Percentiles rank a stretch among this genome's conserved stretches.
These are phyloP conservation scores for Aphanomyces invadans DNA, from an alignment of 352 stramenopile genomes.

Conservation along the genomic window DNA sequence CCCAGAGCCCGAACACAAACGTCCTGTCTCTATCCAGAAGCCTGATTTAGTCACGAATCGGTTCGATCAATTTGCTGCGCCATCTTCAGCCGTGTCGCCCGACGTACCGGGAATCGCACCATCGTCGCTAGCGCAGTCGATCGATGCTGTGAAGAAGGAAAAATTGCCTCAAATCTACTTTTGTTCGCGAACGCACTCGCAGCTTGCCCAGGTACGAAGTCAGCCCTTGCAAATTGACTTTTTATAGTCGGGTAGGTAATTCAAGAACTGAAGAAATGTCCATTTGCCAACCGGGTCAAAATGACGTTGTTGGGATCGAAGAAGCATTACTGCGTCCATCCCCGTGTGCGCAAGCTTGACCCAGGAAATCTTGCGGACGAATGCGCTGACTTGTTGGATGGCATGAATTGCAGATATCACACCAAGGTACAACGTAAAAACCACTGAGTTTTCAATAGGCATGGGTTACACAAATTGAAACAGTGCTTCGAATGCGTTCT, in stretches of 20 bases:
- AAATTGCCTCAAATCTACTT: slow-evolving; percentile 71
- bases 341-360: slow-evolving; percentile 49
- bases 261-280: slow-evolving; percentile 25
- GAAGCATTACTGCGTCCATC: slow-evolving; percentile 71
- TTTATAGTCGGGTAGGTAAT: slow-evolving; percentile 9
- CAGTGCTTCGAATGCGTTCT: too few species aligned
- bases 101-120: background rate
- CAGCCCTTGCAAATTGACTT: too few species aligned
- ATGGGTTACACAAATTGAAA: too few species aligned
- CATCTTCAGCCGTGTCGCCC: background rate
- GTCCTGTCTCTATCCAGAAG: too few species aligned
- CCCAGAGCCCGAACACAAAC: too few species aligned
- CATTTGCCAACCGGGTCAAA: slow-evolving; percentile 40
- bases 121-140: background rate
- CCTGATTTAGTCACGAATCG: too few species aligned
- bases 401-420: slow-evolving; percentile 41
- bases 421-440: too few species aligned
- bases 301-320: slow-evolving; percentile 79
- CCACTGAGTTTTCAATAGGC: too few species aligned
- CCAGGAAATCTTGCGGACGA: slow-evolving; percentile 62
- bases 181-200: slow-evolving; percentile 82
- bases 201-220: slow-evolving; percentile 68
- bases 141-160: background rate
- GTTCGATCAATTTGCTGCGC: too few species aligned
- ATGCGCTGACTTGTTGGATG: slow-evolving; percentile 49